Conservation (phyloP, 345 rosid species). For the Garcia nutans region DNA sequence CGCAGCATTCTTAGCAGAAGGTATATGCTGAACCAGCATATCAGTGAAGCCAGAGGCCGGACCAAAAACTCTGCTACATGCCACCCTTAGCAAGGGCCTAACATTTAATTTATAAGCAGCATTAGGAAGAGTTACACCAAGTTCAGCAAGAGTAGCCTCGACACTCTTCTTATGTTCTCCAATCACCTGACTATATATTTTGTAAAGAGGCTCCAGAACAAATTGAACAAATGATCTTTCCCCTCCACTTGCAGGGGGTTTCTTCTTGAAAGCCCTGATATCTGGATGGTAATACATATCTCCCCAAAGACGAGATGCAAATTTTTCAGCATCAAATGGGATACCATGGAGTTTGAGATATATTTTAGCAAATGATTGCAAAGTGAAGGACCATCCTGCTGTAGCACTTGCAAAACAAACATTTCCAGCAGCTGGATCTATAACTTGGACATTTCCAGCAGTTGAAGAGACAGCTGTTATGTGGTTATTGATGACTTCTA, state of each 20-base stretch:
- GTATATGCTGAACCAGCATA: conserved; percentile 93
- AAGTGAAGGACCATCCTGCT: conserved; percentile 96
- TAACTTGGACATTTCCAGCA: conserved; percentile 76
- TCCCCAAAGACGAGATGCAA: conserved; percentile 95
- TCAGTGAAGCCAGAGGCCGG: conserved; percentile 95
- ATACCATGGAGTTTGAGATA: conserved; percentile 93
- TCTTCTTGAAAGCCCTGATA: conserved; percentile 66
- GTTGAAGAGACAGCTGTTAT: conserved; percentile 85
- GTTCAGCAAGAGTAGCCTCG: conserved; percentile 91
- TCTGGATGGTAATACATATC: conserved; percentile 83
- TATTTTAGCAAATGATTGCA: conserved; percentile 91
- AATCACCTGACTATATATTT: conserved; percentile 94
- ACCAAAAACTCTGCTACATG: conserved; percentile 92
- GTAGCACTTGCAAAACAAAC: conserved; percentile 93
- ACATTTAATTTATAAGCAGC: conserved; percentile 88
- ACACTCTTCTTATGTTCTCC: conserved; percentile 98
- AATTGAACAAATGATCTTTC: conserved; percentile 94
- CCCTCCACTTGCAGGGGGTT: conserved; percentile 75
- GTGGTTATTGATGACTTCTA: conserved; percentile 90
- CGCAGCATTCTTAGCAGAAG: conserved; percentile 89
- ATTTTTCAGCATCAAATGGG: conserved; percentile 82
- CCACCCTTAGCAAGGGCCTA: conserved; percentile 85
- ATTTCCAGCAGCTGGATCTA: conserved; percentile 92
- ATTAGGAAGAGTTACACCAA: conserved; percentile 91
- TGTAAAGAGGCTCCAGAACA: conserved; percentile 93